A percentile compares a stretch with the other conserved stretches of the same genome.
phyloP scores from a whole-genome alignment of 164 flowering plant species.

The Annona cherimola region DNA sequence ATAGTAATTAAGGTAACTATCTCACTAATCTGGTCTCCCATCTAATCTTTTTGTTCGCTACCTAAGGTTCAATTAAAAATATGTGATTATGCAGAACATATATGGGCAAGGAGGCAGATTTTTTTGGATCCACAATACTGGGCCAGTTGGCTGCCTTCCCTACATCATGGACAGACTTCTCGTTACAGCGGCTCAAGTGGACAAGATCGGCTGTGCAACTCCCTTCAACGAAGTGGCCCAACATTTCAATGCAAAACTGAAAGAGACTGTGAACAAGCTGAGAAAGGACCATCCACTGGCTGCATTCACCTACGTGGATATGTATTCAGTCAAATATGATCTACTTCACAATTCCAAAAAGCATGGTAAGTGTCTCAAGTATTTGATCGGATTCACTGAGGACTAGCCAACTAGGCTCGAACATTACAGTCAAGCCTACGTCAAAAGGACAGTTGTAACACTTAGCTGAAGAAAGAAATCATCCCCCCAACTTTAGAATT shows the following conservation, averaged over 20 bases:
- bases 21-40: background rate
- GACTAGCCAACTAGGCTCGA: background rate
- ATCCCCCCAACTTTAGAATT: background rate
- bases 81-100: conserved; percentile 19
- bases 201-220: conserved; percentile 38
- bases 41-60: background rate
- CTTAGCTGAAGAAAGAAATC: background rate
- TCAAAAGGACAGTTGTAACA: background rate
- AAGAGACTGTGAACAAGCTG: conserved; percentile 32
- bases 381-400: too few relatives aligned
- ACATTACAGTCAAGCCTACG: background rate
- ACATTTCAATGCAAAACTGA: conserved; percentile 35
- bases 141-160: conserved; percentile 53
- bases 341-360: conserved; percentile 41
- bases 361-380: conserved; percentile 24
- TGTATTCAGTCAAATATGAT: conserved; percentile 40
- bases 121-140: conserved; percentile 66
- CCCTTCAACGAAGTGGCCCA: conserved; percentile 48
- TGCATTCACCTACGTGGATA: conserved; percentile 48
- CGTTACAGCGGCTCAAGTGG: conserved; percentile 29
- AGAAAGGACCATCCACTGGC: conserved; percentile 36
- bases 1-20: conserved; percentile 30
- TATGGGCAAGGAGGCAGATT: conserved; percentile 43
- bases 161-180: conserved; percentile 27
- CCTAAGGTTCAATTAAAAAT: too few relatives aligned